Evolutionary conservation across 78 protist species (phyloP), one percentile per base, ranked within the genome.

Genomic region (Mastigamoeba balamuthi): DNA sequence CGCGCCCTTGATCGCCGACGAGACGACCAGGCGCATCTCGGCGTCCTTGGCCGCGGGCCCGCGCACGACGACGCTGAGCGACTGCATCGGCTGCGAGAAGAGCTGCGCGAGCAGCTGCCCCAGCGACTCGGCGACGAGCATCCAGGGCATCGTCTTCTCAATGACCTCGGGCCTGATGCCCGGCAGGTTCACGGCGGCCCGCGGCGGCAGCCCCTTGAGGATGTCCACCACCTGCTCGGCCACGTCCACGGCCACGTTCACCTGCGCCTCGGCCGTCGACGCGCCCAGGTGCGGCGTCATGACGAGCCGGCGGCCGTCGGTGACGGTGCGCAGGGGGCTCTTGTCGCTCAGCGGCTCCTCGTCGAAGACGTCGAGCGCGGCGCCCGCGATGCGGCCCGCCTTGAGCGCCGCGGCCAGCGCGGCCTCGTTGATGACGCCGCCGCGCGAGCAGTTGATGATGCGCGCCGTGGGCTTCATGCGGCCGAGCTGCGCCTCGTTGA

Each of bases 211-310:
- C 17, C 40, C 76, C 23, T 4, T 1, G 3, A 52, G 25, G 25
- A 66, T 72, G 64, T 6, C 36, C 4, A 78, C 76, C 0, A 78
- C 2, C 44, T 28, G 40, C 36, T 44, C 28, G 53, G 77, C 83
- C 9, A 78, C 70, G 48, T 78, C 83, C 43, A 25, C 38, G 38
- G 83, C 83, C 3, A 78, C 83, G 63, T 69, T 78, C 40, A 28
- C 77, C 64, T 78, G 83, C 7, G 82, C 82, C 71, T 77, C 82
- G 38, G 8, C 35, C 17, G 84, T 79, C n/a, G 72, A 53, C 0
- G 86, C 86, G 39, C 86, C 86, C 40, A 81, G 75, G 43, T 81
- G 86, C 8, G 86, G 86, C 29, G 86, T 81, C 8, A 41, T 5
- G 33, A 75, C 44, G 58, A n/a, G 1, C n/a, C n/a, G n/a, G n/a